Evolutionary conservation across 106 monocot genomes (phyloP), one percentile per base, ranked within the genome.

Genomic region (Dioscorea zingiberensis): DNA sequence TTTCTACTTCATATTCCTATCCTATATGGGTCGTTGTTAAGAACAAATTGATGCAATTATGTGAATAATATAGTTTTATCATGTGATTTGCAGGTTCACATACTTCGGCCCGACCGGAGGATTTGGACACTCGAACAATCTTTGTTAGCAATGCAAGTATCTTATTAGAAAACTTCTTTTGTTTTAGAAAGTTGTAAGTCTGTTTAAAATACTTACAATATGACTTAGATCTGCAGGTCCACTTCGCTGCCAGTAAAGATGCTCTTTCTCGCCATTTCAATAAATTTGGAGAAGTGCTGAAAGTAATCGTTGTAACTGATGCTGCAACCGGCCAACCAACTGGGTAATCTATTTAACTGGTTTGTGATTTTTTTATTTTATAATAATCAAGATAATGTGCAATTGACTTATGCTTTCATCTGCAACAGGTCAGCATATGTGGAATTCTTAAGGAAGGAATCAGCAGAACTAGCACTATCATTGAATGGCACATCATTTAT

Each of bases 191-290:
- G 21, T 48, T 2, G 23, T 7, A 24, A 12, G 23, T 3, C 56
- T 22, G 14, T 25, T 27, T 12, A 13, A 19, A 23, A 15, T 54
- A 8, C 18, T 72, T 45, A 67, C 25, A 25, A 51, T 60, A 44
- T 32, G 25, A 14, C 27, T 73, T 76, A 48, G 27, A 47, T 49
- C 63, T 79, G 47, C 69, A 89, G 87, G 88, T 89, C 18, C 88
- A 97, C 47, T 97, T 91, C 84, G 95, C 76, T 79, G 91, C 95
- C 15, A 88, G 81, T 47, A 97, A 97, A 65, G 95, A 97, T 66
- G 67, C 83, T 23, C 74, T 97, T 60, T 91, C 91, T 58, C 78
- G 83, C 9, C 95, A 97, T 79, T 97, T 97, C 74, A 97, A 91
- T 69, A 97, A 97, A 65, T 97, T 91, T 61, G 95, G 95, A 21